Evolutionary conservation across 2,329 filamentous ascomycete species (phyloP), one percentile per base, ranked within the genome.

Genomic region (Rhynchosporium secalis): DNA sequence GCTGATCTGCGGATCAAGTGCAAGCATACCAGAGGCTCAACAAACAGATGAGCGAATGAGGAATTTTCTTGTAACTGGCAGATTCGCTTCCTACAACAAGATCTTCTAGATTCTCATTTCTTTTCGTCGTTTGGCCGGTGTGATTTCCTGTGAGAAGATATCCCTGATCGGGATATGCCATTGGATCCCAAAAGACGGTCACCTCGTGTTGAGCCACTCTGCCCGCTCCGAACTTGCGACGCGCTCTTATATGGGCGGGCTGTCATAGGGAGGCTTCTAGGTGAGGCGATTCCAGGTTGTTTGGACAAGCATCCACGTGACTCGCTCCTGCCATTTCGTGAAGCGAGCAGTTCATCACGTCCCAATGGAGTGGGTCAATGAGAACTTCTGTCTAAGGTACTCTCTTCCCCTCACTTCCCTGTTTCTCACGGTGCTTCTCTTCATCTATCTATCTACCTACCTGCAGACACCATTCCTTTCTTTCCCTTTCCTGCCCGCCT

Each of bases 21-120:
- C 26, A 31, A 51, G 54, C 40, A 56, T 56, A 38, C 43, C 45
- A 40, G 38, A 46, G 54, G 54, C 43, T 46, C 28, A 56, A 40
- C 54, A 45, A 33, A 45, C 46, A 36, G 36, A 36, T 12, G 40
- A 49, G 38, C 20, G 29, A 43, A 36, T 20, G 20, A 5, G 51
- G 41, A 33, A 40, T 36, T 41, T 54, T 28, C 49, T 49, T 54
- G 51, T 20, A 9, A 41, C 28, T 41, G 3, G 51, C 20, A 54
- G 36, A 54, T 41, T 54, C 51, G 36, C 36, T 41, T 36, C 20
- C 38, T 29, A 54, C 36, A 54, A 54, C 41, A 54, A 38, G 36
- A 54, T 54, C 28, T 54, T 36, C 26, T 40, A 15, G 38, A 28
- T 40, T 29, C 4, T 36, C 7, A 20, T 38, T 20, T 41, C 28